phyloP scores from a whole-genome alignment of 129 eudicot genomes.

The Flaveria bidentis region DNA sequence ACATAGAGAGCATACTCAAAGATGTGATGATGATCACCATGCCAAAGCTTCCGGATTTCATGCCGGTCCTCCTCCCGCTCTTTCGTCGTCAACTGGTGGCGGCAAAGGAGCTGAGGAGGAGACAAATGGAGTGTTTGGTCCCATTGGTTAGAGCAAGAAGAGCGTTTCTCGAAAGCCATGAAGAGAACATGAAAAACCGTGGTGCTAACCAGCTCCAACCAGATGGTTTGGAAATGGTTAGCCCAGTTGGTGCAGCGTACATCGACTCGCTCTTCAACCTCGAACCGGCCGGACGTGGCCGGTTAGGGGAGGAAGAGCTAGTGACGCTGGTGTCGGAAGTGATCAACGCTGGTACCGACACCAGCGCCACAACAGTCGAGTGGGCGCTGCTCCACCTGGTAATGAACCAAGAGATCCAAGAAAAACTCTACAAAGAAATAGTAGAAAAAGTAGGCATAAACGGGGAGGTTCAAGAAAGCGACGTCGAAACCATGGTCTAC shows the following conservation, averaged over 20 bases:
- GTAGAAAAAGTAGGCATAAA: conserved; percentile 55
- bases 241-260: conserved; percentile 94
- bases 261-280: conserved; percentile 69
- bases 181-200: conserved; percentile 40
- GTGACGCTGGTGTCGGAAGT: conserved; percentile 83
- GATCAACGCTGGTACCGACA: conserved; percentile 91
- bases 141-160: conserved; percentile 64
- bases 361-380: conserved; percentile 81
- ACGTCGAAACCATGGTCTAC: conserved; percentile 79
- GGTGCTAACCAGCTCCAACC: conserved; percentile 27
- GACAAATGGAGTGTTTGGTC: conserved; percentile 65
- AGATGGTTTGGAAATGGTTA: conserved; percentile 63
- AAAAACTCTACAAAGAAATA: conserved; percentile 69
- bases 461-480: conserved; percentile 59
- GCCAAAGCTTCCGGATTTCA: conserved; percentile 87
- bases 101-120: conserved; percentile 63
- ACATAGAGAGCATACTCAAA: conserved; percentile 74
- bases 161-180: conserved; percentile 59
- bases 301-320: conserved; percentile 75
- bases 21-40: conserved; percentile 91
- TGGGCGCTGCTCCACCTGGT: conserved; percentile 92
- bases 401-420: conserved; percentile 74
- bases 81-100: conserved; percentile 60
- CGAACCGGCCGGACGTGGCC: conserved; percentile 57
- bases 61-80: conserved; percentile 75